These are phyloP conservation scores for Claviceps sorghi DNA, from an alignment of 2,329 filamentous ascomycete genomes.

Conservation along the genomic window DNA sequence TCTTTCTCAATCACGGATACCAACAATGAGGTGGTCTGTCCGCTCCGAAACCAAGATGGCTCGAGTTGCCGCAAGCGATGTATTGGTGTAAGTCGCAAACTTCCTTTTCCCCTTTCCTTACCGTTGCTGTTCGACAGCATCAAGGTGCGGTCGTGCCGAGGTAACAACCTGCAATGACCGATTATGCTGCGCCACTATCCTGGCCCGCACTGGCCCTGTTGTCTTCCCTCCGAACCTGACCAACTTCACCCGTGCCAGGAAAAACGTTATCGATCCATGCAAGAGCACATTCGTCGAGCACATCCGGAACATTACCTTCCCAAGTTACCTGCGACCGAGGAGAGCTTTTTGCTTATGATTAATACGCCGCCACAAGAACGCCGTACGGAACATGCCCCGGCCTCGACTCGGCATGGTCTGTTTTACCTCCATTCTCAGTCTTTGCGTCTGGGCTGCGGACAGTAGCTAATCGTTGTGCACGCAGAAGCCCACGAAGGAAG, in stretches of 20 bases:
- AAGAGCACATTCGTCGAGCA: constrained; percentile 95
- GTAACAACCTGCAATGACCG: neutral
- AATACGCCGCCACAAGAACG: constrained; percentile 69
- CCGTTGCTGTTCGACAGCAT: neutral
- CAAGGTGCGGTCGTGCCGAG: neutral
- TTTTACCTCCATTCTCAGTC: constrained; percentile 2
- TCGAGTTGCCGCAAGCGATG: constrained; percentile 96
- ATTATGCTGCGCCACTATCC: neutral
- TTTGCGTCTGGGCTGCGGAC: neutral
- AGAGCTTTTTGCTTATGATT: constrained; percentile 95
- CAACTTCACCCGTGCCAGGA: constrained; percentile 40
- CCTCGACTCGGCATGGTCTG: constrained; percentile 20
- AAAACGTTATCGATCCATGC: constrained; percentile 95
- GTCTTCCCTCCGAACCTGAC: neutral
- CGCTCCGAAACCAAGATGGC: constrained; percentile 87
- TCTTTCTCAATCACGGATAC: constrained; percentile 86
- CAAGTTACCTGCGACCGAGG: constrained; percentile 93
- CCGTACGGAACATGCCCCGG: constrained; percentile 24
- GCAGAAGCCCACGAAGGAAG: constrained; percentile 44
- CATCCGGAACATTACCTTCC: constrained; percentile 96
- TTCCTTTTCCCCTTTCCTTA: neutral
- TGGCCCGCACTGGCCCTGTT: neutral
- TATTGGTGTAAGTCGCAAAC: constrained; percentile 69
- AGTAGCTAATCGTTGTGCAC: neutral
- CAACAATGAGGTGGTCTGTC: constrained; percentile 94